Percentiles rank a stretch among this genome's conserved stretches.
These are phyloP conservation scores for Scorias spongiosa DNA, from an alignment of 2,329 filamentous ascomycete genomes.

Conservation along the genomic window DNA sequence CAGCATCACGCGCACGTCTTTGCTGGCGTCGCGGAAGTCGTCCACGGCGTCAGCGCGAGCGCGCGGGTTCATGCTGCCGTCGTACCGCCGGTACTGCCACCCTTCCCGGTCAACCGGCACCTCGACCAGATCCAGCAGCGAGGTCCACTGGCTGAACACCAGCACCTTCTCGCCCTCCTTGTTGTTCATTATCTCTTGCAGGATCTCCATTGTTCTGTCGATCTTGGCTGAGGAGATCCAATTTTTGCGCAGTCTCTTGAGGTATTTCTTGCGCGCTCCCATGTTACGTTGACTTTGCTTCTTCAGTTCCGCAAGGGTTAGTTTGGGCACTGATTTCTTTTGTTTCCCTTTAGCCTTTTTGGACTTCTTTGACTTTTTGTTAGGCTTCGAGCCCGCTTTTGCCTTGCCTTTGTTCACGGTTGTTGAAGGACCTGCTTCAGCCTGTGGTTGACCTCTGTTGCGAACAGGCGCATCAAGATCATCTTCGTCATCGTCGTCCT, in stretches of 20 bases:
- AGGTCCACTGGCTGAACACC: slow-evolving; percentile 70
- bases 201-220: slow-evolving; percentile 50
- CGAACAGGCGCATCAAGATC: neutral
- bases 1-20: slow-evolving; percentile 51
- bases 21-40: slow-evolving; percentile 47
- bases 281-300: slow-evolving; percentile 49
- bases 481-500: neutral
- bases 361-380: slow-evolving; percentile 8
- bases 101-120: slow-evolving; percentile 48
- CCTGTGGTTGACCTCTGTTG: neutral
- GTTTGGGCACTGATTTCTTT: slow-evolving; percentile 18
- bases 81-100: slow-evolving; percentile 53
- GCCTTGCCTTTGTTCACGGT: slow-evolving; percentile 1
- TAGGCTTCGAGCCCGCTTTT: neutral
- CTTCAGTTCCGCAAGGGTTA: slow-evolving; percentile 50
- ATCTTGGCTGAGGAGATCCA: slow-evolving; percentile 67
- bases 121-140: slow-evolving; percentile 62
- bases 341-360: slow-evolving; percentile 26
- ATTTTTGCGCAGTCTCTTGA: slow-evolving; percentile 48
- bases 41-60: slow-evolving; percentile 52
- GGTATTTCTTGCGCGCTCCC: slow-evolving; percentile 52
- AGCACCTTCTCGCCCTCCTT: slow-evolving; percentile 57
- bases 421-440: neutral
- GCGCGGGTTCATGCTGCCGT: slow-evolving; percentile 55
- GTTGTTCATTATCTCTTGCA: slow-evolving; percentile 35